These are phyloP conservation scores for Vinca major DNA, from an alignment of 305 asterid species.

Conservation along the genomic window DNA sequence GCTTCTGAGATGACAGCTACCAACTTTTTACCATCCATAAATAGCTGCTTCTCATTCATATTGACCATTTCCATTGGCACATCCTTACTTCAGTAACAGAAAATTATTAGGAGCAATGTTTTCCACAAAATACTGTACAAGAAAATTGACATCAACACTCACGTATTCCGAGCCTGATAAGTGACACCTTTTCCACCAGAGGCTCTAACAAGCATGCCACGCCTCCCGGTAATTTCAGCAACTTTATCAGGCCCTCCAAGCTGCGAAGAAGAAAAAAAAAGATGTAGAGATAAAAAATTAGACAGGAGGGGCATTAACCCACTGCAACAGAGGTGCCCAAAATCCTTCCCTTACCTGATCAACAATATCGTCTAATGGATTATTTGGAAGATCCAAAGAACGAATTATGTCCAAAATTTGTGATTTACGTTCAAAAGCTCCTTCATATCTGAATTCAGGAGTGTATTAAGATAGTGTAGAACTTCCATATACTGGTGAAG, in stretches of 20 bases:
- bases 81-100: conserved; percentile 57
- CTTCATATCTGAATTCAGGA: conserved; percentile 61
- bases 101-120: conserved; percentile 10
- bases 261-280: conserved; percentile 39
- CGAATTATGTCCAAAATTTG: conserved; percentile 71
- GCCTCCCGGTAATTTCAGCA: conserved; percentile 96
- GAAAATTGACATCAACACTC: conserved; percentile 30
- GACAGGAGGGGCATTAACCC: neutral
- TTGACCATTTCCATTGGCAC: conserved; percentile 98
- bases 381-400: conserved; percentile 90
- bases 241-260: conserved; percentile 96
- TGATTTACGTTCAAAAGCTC: conserved; percentile 61
- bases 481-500: neutral
- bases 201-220: conserved; percentile 91
- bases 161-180: conserved; percentile 95
- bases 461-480: neutral
- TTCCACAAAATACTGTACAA: conserved; percentile 17
- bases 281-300: neutral
- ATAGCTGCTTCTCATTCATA: conserved; percentile 92
- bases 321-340: neutral
- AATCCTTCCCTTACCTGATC: conserved; percentile 57
- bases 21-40: conserved; percentile 89
- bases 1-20: conserved; percentile 97
- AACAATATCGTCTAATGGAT: conserved; percentile 94
- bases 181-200: conserved; percentile 92